Base-by-base conservation (phyloP, 495 filamentous ascomycete species). In the Talaromyces nanjingensis region DNA sequence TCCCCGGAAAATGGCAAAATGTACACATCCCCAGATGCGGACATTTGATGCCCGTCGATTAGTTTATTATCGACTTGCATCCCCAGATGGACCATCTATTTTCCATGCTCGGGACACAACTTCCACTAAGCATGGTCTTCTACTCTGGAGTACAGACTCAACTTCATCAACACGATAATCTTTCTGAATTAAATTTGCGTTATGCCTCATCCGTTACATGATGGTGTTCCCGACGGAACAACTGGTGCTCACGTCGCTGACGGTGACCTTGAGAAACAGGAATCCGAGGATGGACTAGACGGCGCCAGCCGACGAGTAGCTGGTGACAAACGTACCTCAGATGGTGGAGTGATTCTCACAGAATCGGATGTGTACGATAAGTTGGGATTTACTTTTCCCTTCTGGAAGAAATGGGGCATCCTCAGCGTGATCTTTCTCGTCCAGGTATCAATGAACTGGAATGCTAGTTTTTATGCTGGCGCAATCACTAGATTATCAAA, bases 361-460 rank as follows among this genome's bases (percentile, higher is more conserved):
- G 83, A 86, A 62, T 75, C 84, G 6, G 83, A 86, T 70, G 81
- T 77, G 61, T 83, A 81, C 68, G 79, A 82, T 39, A 80, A 86
- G 65, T 79, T 89, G 1, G 87, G 85, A 39, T 89, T 78, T 67
- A 70, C 67, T 25, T 90, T 80, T 65, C 72, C 86, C 0, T 63
- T 49, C 5, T 77, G 78, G 77, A 89, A 85, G 77, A 89, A 89
- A 72, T 90, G 87, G 87, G 79, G 70, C 65, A 86, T 89, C 69
- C 77, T 90, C 60, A 79, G 75, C 55, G 77, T 89, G 69, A 85
- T 90, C 70, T 88, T 89, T 74, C 71, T 82, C 47, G 84, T 90
- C 14, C 87, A 90, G 68, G 81, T 84, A 5, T 89, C 87, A 2
- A 90, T 90, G 87, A 90, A 90, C 76, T 87, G 89, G 79, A 89